Evolutionary conservation across 1,139 yeast genomes (phyloP), one percentile per base, ranked within the genome.

Genomic region (Protomyces lactucae-debilis): DNA sequence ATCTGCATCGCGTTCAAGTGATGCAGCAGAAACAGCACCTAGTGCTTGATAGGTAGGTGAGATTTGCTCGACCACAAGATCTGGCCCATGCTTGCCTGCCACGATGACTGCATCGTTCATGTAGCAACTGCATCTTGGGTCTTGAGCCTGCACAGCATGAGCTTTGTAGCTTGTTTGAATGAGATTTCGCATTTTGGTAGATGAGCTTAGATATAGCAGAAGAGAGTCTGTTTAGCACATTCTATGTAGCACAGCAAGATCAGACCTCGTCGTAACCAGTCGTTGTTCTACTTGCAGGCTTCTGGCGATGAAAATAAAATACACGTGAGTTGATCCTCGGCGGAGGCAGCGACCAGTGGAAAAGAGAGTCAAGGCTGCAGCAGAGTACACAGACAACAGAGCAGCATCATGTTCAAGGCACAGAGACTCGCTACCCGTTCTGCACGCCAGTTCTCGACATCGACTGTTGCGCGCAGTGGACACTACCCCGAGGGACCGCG

Each of bases 401-500:
- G 43, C 16, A 9, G 5, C 16, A 21, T 21, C 48, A 43, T 43
- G 48, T 43, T 43, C 48, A 43, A n/a, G 21, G 6, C 48, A 16
- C 48, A 43, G 48, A n/a, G 48, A n/a, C 21, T 43, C 48, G 39
- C 57, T 14, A 28, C 52, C 12, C 18, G 21, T 6, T 52, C 48
- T 8, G 18, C 52, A 14, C 39, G 63, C 28, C 63, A 59, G 32
- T 59, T 59, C 43, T 51, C 63, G 16, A 59, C 63, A n/a, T 46
- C 63, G 14, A 35, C 52, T 4, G 57, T 59, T n/a, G 63, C 53
- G 18, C 57, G 63, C 21, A 40, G 52, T 6, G 63, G 63, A 28
- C 63, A 59, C 36, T 52, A 52, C 52, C 63, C 63, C 14, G 57
- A 59, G 46, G 63, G 63, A 3, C 63, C 63, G 35, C 43, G 63